Evolutionary conservation across 768 basidiomycete genomes (phyloP), one percentile per base, ranked within the genome.

Genomic region (Sporobolomyces phaffii): DNA sequence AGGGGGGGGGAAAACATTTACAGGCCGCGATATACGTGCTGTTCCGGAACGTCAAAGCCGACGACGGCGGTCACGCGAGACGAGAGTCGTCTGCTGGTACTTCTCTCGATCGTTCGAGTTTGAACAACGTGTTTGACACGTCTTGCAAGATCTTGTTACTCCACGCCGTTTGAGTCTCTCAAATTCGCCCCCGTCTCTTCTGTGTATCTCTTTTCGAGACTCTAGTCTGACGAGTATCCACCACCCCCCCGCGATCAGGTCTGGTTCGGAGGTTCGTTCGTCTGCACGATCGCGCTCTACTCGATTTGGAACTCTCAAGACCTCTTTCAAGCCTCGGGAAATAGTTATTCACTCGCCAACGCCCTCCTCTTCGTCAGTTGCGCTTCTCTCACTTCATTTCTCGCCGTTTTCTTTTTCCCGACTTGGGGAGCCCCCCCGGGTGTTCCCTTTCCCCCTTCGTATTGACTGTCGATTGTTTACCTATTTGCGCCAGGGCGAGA

Each of bases 221-320:
- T 38, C 38, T 38, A 9, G 38, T 17, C 38, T 9, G 38, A 38
- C 38, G 38, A 9, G 38, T n/a, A n/a, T n/a, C n/a, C n/a, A n/a
- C n/a, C n/a, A n/a, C n/a, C n/a, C n/a, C n/a, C n/a, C n/a, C n/a
- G n/a, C n/a, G n/a, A n/a, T n/a, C 18, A 58, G 56, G 56, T 45
- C 29, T 58, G 56, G 56, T 47, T 58, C 31, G 17, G 2, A 1
- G 56, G 56, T 14, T 11, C 4, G 20, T 45, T 58, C 28, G 44
- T 58, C 28, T 58, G 26, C 29, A 31, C 56, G 43, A 34, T 58
- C 31, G 56, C 45, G 5, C 29, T 58, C 5, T 58, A 58, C 43
- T 58, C 56, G 43, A 58, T 58, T 38, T 58, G 56, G 56, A 47
- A 58, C 43, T 45, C 43, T 7, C 56, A 58, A 45, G 31, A 58